phyloP scores from a whole-genome alignment of 2,329 filamentous ascomycete genomes.

The Hymenoscyphus albidus region DNA sequence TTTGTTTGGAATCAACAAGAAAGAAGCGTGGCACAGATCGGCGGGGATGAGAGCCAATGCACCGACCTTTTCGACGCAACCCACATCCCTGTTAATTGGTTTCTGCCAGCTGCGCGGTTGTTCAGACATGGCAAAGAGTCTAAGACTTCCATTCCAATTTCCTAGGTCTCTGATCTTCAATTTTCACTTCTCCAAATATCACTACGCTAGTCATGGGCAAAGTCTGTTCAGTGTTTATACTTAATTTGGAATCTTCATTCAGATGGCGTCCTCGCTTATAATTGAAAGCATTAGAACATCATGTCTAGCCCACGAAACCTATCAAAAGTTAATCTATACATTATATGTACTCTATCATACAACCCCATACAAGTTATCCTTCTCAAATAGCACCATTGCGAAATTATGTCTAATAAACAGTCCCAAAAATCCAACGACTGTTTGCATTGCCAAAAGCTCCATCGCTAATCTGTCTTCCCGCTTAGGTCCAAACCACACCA shows the following conservation, averaged over 20 bases:
- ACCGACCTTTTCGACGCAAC: not conserved
- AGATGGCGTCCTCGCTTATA: no score
- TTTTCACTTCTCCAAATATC: not conserved
- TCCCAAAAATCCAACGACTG: conserved; percentile 70
- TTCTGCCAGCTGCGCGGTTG: not conserved
- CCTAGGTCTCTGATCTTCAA: not conserved
- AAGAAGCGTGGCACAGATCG: not conserved
- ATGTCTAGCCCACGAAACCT: no score
- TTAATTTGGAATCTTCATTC: no score
- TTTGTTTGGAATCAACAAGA: conserved; percentile 5
- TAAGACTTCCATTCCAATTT: not conserved
- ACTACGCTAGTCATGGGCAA: not conserved
- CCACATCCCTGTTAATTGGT: not conserved
- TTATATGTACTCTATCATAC: not conserved
- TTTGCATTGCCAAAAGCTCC: conserved; percentile 78
- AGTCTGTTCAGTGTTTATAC: not conserved
- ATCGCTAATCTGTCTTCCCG: conserved; percentile 78
- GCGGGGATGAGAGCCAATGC: not conserved
- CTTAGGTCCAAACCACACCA: conserved; percentile 91
- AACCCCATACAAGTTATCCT: conserved; percentile 65
- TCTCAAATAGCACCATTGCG: conserved; percentile 82
- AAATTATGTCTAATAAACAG: conserved; percentile 82
- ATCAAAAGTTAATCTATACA: not conserved
- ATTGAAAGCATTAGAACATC: no score
- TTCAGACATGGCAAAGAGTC: not conserved